Conservation (phyloP, 129 eudicot genomes). For the Calendula officinalis region DNA sequence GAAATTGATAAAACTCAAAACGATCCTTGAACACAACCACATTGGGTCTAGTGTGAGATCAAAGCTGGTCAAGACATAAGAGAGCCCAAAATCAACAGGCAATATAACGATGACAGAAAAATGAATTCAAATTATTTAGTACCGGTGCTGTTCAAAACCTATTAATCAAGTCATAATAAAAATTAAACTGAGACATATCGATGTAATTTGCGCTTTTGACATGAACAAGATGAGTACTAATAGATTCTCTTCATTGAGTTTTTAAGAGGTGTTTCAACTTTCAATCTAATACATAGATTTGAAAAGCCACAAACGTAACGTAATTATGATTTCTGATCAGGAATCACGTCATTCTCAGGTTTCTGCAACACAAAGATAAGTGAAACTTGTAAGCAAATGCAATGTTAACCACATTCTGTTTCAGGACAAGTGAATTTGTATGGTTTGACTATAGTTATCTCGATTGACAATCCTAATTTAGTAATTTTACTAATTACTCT, state of each 20-base stretch:
- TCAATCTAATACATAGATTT: constrained; percentile 3
- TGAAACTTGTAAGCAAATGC: constrained; percentile 18
- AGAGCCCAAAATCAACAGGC: not conserved
- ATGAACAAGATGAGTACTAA: not conserved
- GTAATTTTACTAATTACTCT: not conserved
- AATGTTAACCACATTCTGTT: not conserved
- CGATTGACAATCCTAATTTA: too few species aligned
- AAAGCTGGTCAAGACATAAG: constrained; percentile 3
- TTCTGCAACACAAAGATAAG: constrained; percentile 45
- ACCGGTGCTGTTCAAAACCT: constrained; percentile 16
- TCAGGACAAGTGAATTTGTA: too few species aligned
- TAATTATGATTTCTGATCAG: constrained; percentile 38
- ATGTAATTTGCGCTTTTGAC: constrained; percentile 3
- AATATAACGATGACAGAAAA: not conserved
- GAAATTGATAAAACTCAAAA: not conserved
- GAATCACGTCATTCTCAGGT: constrained; percentile 34
- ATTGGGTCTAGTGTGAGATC: not conserved
- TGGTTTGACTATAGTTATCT: too few species aligned
- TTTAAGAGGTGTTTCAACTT: constrained; percentile 14
- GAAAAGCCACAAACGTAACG: constrained; percentile 9
- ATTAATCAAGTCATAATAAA: constrained; percentile 18
- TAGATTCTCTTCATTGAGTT: constrained; percentile 10
- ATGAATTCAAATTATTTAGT: constrained; percentile 23
- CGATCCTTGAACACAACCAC: not conserved
- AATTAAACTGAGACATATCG: constrained; percentile 13